Evolutionary conservation across 352 stramenopile genomes (phyloP).

Genomic region (Globisporangium lucens): DNA sequence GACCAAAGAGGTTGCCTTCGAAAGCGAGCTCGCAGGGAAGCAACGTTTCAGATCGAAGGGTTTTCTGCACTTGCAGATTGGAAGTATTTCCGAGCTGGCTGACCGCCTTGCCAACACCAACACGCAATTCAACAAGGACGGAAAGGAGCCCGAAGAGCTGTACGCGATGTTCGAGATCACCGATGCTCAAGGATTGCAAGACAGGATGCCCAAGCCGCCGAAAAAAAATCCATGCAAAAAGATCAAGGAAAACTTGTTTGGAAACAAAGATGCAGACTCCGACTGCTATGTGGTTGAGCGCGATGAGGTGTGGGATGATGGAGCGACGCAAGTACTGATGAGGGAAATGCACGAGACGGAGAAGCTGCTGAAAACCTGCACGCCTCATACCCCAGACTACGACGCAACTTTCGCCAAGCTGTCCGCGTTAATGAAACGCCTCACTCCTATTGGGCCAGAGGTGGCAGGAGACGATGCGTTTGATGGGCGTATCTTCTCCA

Average conservation of each 20-base stretch:
- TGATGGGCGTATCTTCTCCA: conserved; percentile 40
- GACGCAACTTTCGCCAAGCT: conserved; percentile 19
- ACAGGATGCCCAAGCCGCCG: conserved; percentile 10
- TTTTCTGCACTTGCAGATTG: conserved; percentile 37
- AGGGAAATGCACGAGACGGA: conserved; percentile 25
- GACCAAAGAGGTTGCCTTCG: conserved; percentile 25
- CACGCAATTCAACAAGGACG: conserved; percentile 28
- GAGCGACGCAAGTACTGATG: conserved; percentile 32
- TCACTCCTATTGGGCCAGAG: conserved; percentile 12
- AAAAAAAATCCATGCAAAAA: conserved; percentile 7
- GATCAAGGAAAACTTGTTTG: conserved; percentile 25
- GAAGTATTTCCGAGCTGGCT: conserved; percentile 37
- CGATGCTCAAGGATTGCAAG: conserved; percentile 19
- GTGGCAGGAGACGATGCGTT: conserved; percentile 9
- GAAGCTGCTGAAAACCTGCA: conserved; percentile 21
- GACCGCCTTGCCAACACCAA: conserved; percentile 32
- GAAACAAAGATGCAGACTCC: conserved; percentile 14
- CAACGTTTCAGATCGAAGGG: conserved; percentile 25
- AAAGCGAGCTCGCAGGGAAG: conserved; percentile 27
- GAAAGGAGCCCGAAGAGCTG: conserved; percentile 31
- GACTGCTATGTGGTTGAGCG: conserved; percentile 23
- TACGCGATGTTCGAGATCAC: conserved; percentile 49
- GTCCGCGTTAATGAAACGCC: conserved; percentile 20
- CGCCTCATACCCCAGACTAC: conserved; percentile 20
- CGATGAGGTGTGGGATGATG: conserved; percentile 41